Evolutionary conservation across 352 stramenopile genomes (phyloP).

Genomic region (Globisporangium megalacanthum): DNA sequence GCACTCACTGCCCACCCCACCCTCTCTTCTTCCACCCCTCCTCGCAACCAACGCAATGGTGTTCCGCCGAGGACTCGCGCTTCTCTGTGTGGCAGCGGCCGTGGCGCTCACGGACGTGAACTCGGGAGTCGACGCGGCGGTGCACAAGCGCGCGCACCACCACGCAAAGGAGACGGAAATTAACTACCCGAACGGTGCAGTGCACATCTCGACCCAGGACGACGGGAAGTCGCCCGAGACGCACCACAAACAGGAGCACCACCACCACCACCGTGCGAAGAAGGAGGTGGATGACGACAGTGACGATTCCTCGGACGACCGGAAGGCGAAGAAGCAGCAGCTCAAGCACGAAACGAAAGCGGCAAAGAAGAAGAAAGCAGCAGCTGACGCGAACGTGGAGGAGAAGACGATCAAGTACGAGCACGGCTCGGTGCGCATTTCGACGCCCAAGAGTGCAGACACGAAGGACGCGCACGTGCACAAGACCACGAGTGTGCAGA

Average conservation of each 20-base stretch:
- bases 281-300: slow-evolving; percentile 20
- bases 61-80: slow-evolving; percentile 24
- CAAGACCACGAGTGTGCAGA: slow-evolving; percentile 8
- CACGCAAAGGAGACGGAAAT: slow-evolving; percentile 18
- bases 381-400: slow-evolving; percentile 5
- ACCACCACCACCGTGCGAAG: slow-evolving; percentile 14
- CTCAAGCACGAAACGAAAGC: slow-evolving; percentile 21
- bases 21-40: background rate
- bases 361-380: slow-evolving; percentile 19
- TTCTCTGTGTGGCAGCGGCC: slow-evolving; percentile 31
- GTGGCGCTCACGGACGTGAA: slow-evolving; percentile 22
- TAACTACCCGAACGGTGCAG: slow-evolving; percentile 29
- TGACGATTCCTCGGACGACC: slow-evolving; percentile 16
- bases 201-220: slow-evolving; percentile 21
- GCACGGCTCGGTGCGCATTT: slow-evolving; percentile 44
- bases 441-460: slow-evolving; percentile 11
- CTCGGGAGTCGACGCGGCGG: slow-evolving; percentile 14
- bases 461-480: background rate
- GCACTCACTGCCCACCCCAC: too few relatives aligned
- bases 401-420: slow-evolving; percentile 41
- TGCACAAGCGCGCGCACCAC: slow-evolving; percentile 18
- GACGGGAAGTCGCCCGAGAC: slow-evolving; percentile 6
- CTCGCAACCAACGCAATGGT: slow-evolving; percentile 20
- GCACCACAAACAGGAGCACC: slow-evolving; percentile 10
- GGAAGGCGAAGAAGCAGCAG: background rate